These are phyloP conservation scores for Sphagnurus paluster DNA, from an alignment of 1,284 basidiomycete genomes.

Conservation along the genomic window DNA sequence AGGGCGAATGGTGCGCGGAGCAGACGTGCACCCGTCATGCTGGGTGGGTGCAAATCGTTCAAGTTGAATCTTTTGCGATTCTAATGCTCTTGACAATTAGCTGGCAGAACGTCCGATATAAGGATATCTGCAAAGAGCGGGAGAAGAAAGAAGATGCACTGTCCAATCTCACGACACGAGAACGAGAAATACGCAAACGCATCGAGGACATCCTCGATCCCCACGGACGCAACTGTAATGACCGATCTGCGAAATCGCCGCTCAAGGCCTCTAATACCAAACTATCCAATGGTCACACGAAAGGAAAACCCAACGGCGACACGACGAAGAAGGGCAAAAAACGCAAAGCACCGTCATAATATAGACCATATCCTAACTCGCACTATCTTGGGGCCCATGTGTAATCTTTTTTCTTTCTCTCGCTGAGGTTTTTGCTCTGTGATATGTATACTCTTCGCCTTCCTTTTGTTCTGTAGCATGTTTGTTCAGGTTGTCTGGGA, in stretches of 20 bases:
- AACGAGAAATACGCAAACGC: constrained; percentile 70
- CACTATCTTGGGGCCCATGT: constrained; percentile 11
- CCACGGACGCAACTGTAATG: constrained; percentile 35
- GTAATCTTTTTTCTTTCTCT: constrained; percentile 7
- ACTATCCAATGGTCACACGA: constrained; percentile 46
- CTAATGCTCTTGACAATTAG: constrained; percentile 35
- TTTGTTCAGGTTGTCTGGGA: constrained; percentile 3
- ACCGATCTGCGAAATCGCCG: constrained; percentile 30
- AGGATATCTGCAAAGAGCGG: constrained; percentile 71
- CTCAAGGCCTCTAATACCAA: constrained; percentile 43
- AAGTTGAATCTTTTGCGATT: constrained; percentile 2
- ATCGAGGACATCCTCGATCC: constrained; percentile 70
- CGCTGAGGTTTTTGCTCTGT: constrained; percentile 15
- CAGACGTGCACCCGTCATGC: constrained; percentile 76
- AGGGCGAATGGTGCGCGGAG: constrained; percentile 77
- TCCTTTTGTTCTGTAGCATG: constrained; percentile 13
- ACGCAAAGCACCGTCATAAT: constrained; percentile 42
- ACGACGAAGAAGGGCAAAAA: constrained; percentile 61
- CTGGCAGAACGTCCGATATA: constrained; percentile 76
- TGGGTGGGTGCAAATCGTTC: constrained; percentile 47
- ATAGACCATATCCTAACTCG: constrained; percentile 22
- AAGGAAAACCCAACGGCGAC: constrained; percentile 43
- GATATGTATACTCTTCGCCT: constrained; percentile 16
- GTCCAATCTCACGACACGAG: constrained; percentile 60
- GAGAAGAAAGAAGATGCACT: constrained; percentile 65